Evolutionary conservation across 345 rosid species (phyloP).

Genomic region (Durio zibethinus): DNA sequence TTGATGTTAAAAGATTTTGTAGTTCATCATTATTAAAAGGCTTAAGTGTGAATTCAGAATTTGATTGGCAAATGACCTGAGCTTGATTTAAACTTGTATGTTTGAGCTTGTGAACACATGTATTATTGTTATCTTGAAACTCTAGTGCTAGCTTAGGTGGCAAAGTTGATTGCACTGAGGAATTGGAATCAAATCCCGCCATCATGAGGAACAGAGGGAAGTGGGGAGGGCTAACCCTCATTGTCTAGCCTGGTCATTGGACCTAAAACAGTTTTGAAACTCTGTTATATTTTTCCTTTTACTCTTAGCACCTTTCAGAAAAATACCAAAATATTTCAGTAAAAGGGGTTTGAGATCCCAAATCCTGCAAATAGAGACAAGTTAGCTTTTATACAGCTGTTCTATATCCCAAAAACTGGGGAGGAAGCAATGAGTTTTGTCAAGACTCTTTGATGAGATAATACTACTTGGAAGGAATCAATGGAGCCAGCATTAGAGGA

Average conservation of each 20-base stretch:
- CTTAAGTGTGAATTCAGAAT: not conserved
- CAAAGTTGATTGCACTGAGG: not conserved
- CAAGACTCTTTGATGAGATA: not conserved
- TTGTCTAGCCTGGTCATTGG: not conserved
- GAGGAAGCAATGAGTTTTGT: not conserved
- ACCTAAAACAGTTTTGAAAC: not conserved
- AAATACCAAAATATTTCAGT: not conserved
- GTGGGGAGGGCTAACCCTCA: not conserved
- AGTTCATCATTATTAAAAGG: not conserved
- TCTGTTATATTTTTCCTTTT: not conserved
- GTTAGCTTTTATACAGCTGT: not conserved
- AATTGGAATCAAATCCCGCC: not conserved
- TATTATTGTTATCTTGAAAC: not conserved
- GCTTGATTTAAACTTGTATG: not conserved
- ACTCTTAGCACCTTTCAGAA: not conserved
- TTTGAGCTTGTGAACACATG: not conserved
- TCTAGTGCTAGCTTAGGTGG: not conserved
- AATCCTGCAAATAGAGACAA: not conserved
- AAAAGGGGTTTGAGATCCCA: not conserved
- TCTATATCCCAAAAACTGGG: not conserved
- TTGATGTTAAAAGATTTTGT: not conserved
- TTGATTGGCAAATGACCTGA: not conserved
- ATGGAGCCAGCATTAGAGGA: not conserved
- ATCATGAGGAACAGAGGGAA: not conserved
- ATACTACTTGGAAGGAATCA: not conserved